Evolutionary conservation across 2,329 filamentous ascomycete genomes (phyloP).

Genomic region (Aspergillus neoniger): DNA sequence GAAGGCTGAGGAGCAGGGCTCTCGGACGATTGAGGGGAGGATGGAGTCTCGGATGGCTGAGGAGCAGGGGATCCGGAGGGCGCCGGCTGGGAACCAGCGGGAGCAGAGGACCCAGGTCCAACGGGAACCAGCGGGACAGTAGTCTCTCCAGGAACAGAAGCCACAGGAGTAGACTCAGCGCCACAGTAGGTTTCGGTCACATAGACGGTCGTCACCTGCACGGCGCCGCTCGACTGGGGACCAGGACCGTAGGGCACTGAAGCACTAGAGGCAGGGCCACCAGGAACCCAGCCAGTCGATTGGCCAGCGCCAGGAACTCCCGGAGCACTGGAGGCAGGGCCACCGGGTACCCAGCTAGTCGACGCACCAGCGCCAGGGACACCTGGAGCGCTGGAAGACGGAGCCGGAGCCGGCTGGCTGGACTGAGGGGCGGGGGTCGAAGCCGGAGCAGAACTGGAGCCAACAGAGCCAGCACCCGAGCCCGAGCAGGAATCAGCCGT

Average conservation of each 20-base stretch:
- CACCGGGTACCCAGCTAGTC: constrained; percentile 12
- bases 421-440: constrained; percentile 8
- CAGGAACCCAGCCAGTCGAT: constrained; percentile 11
- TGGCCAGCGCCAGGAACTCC: constrained; percentile 11
- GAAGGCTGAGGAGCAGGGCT: neutral
- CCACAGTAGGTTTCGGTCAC: constrained; percentile 9
- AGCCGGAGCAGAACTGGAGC: constrained; percentile 17
- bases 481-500: constrained; percentile 41
- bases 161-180: constrained; percentile 12
- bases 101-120: constrained; percentile 8
- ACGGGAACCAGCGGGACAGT: constrained; percentile 10
- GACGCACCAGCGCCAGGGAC: constrained; percentile 14
- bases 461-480: constrained; percentile 22
- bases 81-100: constrained; percentile 10
- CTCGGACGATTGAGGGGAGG: neutral
- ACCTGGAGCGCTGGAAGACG: constrained; percentile 4
- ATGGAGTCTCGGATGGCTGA: neutral
- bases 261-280: constrained; percentile 7
- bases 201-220: constrained; percentile 2
- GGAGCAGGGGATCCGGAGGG: constrained; percentile 1
- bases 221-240: neutral
- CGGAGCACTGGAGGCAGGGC: constrained; percentile 5
- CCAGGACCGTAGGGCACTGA: constrained; percentile 2
- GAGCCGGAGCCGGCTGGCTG: neutral
- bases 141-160: constrained; percentile 5